A percentile compares a stretch with the other conserved stretches of the same genome.
These are phyloP conservation scores for Rhipidocladum racemiflorum DNA, from an alignment of 176 grass and related monocot genomes.

Conservation along the genomic window DNA sequence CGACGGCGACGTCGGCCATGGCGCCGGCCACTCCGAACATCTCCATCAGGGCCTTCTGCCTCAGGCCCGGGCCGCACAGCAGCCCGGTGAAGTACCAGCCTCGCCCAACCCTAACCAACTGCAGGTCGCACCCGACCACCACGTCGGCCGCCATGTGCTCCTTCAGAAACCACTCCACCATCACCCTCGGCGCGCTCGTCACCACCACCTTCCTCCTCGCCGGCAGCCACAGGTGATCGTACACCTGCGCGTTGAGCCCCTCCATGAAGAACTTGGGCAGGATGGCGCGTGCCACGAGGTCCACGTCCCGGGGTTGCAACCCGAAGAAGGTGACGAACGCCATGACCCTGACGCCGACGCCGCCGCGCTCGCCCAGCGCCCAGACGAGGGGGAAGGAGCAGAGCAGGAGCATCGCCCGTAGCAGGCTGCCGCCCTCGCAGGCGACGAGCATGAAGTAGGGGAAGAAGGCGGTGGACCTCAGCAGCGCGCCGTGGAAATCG, in stretches of 20 bases:
- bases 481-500: slow-evolving; percentile 60
- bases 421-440: slow-evolving; percentile 69
- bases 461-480: slow-evolving; percentile 48
- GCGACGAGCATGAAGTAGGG: slow-evolving; percentile 98
- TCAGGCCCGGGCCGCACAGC: not conserved
- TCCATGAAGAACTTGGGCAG: slow-evolving; percentile 83
- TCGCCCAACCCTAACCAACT: slow-evolving; percentile 28
- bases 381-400: slow-evolving; percentile 48
- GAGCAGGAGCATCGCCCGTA: slow-evolving; percentile 63
- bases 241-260: slow-evolving; percentile 55
- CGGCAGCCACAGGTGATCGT: slow-evolving; percentile 42
- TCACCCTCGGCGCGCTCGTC: slow-evolving; percentile 55
- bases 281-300: slow-evolving; percentile 63
- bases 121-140: slow-evolving; percentile 60
- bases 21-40: not conserved
- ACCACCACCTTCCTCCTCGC: slow-evolving; percentile 45
- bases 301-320: slow-evolving; percentile 39
- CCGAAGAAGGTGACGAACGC: slow-evolving; percentile 71
- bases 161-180: slow-evolving; percentile 75
- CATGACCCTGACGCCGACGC: slow-evolving; percentile 49
- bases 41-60: slow-evolving; percentile 29
- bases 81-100: slow-evolving; percentile 65
- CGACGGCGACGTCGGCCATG: slow-evolving; percentile 49
- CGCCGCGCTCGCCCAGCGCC: slow-evolving; percentile 40
- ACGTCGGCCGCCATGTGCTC: slow-evolving; percentile 58